Conservation (phyloP, 2,329 filamentous ascomycete genomes). For the Sporothrix brunneoviolacea region DNA sequence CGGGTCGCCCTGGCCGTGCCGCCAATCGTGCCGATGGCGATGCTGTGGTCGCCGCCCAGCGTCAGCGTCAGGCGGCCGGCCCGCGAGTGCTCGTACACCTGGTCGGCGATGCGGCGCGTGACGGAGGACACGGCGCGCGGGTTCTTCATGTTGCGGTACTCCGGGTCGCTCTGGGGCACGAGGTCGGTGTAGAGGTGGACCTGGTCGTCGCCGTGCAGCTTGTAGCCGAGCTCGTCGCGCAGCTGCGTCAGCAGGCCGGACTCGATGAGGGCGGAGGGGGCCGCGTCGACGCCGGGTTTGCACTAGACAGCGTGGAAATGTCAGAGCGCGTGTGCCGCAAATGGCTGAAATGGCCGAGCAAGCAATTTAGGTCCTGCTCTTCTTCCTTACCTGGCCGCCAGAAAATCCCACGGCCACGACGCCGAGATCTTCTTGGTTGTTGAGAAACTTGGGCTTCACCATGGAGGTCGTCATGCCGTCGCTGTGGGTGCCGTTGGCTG, state of each 20-base stretch:
- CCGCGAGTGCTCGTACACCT: slow-evolving; percentile 81
- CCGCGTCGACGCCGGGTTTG: slow-evolving; percentile 87
- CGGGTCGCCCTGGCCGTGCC: slow-evolving; percentile 80
- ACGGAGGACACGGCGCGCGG: slow-evolving; percentile 79
- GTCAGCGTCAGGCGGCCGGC: slow-evolving; percentile 85
- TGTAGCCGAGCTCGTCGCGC: slow-evolving; percentile 78
- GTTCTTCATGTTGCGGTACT: slow-evolving; percentile 90
- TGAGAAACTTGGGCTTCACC: slow-evolving; percentile 67
- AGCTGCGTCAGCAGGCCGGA: slow-evolving; percentile 81
- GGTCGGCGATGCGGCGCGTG: slow-evolving; percentile 68
- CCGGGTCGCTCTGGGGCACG: slow-evolving; percentile 64
- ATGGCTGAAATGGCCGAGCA: background rate
- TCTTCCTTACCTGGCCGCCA: slow-evolving; percentile 84
- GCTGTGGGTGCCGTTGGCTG: background rate
- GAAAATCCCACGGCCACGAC: slow-evolving; percentile 95
- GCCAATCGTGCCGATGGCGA: slow-evolving; percentile 88
- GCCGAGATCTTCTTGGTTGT: slow-evolving; percentile 71
- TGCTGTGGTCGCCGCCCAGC: slow-evolving; percentile 90
- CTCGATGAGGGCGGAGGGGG: slow-evolving; percentile 81
- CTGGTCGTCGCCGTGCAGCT: slow-evolving; percentile 71
- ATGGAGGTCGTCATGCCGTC: slow-evolving; percentile 46
- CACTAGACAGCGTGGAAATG: too few relatives aligned
- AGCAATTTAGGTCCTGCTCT: too few relatives aligned
- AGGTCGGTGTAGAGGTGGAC: slow-evolving; percentile 79
- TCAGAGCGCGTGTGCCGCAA: too few relatives aligned